Conservation (phyloP, 331 rosid species). For the Rosa hybrid region DNA sequence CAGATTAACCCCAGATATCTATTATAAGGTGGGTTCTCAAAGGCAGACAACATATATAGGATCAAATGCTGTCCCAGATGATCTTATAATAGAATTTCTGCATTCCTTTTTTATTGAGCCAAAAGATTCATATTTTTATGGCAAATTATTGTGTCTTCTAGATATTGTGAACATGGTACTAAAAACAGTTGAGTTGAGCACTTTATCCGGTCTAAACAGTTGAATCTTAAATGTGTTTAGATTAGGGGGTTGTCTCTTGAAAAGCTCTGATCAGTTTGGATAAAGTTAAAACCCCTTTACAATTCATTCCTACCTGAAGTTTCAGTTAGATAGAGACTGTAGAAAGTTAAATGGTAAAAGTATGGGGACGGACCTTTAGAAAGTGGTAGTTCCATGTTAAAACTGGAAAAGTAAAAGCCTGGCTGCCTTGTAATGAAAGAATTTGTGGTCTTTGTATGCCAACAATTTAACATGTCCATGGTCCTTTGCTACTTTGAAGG, state of each 20-base stretch:
- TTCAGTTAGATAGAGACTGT: neutral
- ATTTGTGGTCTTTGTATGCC: neutral
- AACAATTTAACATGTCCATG: neutral
- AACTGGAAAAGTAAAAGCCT: neutral
- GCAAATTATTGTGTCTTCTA: constrained; percentile 11
- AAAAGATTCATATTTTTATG: constrained; percentile 5
- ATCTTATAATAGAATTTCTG: constrained; percentile 13
- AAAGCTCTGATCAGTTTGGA: constrained; percentile 15
- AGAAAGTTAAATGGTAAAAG: neutral
- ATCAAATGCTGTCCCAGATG: constrained; percentile 40
- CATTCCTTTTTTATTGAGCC: constrained; percentile 12
- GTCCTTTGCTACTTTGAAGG: neutral
- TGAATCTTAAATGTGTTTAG: neutral
- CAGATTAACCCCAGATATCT: constrained; percentile 35
- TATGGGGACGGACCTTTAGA: neutral
- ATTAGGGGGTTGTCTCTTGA: neutral
- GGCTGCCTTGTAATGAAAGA: neutral
- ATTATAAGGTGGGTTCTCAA: constrained; percentile 28
- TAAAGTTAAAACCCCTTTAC: constrained; percentile 38
- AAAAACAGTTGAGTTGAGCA: neutral
- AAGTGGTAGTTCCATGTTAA: neutral
- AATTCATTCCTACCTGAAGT: constrained; percentile 17
- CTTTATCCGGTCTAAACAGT: constrained; percentile 3
- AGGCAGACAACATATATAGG: constrained; percentile 37
- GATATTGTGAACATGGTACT: constrained; percentile 19